phyloP scores from a whole-genome alignment of 768 basidiomycete species.

The Boletus subparvulus region DNA sequence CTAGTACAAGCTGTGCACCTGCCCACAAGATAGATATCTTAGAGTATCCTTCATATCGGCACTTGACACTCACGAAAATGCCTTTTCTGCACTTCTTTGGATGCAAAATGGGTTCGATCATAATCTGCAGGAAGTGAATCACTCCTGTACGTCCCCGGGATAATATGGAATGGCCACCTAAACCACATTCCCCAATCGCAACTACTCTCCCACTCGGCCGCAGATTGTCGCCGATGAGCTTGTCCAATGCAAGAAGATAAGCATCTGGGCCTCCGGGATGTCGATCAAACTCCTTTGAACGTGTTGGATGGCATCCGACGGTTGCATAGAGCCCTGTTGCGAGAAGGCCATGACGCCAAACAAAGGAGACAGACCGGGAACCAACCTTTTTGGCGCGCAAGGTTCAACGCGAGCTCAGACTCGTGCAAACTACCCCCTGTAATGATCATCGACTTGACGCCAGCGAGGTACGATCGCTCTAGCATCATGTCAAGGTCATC shows the following conservation, averaged over 20 bases:
- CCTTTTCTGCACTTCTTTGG: slow-evolving; percentile 55
- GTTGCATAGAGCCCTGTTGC: slow-evolving; percentile 64
- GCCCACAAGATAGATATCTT: neutral
- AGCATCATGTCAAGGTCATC: slow-evolving; percentile 67
- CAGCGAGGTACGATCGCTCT: slow-evolving; percentile 53
- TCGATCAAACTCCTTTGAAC: slow-evolving; percentile 64
- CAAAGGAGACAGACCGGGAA: neutral
- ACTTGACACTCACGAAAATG: slow-evolving; percentile 55
- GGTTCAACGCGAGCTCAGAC: slow-evolving; percentile 53
- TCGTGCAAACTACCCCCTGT: slow-evolving; percentile 73
- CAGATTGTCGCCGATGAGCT: slow-evolving; percentile 49
- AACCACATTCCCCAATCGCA: slow-evolving; percentile 77
- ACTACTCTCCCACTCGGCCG: slow-evolving; percentile 59
- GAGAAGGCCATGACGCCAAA: neutral
- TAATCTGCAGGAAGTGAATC: slow-evolving; percentile 51
- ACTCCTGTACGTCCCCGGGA: neutral
- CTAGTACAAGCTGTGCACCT: slow-evolving; percentile 60
- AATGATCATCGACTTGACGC: slow-evolving; percentile 70
- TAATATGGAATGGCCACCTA: slow-evolving; percentile 45
- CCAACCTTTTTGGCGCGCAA: slow-evolving; percentile 60
- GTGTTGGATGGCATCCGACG: slow-evolving; percentile 79
- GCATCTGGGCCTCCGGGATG: slow-evolving; percentile 54
- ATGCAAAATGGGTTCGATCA: slow-evolving; percentile 67
- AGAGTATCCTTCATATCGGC: neutral
- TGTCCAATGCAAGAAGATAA: slow-evolving; percentile 60